These are phyloP conservation scores for Pseudogymnoascus destructans DNA, from an alignment of 2,329 filamentous ascomycete genomes.

Conservation along the genomic window DNA sequence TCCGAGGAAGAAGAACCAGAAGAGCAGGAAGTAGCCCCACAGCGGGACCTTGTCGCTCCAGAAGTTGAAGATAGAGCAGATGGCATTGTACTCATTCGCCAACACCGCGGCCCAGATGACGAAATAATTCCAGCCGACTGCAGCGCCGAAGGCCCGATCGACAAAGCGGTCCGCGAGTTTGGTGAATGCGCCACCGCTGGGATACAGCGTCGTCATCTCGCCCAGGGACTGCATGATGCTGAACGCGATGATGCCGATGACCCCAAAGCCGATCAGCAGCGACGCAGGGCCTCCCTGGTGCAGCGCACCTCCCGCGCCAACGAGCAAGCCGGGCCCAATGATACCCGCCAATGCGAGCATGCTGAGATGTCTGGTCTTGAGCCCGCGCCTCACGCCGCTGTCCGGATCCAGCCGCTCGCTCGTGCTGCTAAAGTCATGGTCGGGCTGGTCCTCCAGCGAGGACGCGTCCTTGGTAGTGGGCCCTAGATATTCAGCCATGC, in stretches of 20 bases:
- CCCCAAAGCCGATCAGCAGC: constrained; percentile 57
- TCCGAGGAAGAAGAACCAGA: constrained; percentile 56
- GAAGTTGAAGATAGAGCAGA: constrained; percentile 51
- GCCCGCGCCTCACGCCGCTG: constrained; percentile 53
- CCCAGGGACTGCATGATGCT: constrained; percentile 50
- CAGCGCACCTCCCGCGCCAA: constrained; percentile 58
- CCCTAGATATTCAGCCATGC: constrained; percentile 2
- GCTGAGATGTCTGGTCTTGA: constrained; percentile 53
- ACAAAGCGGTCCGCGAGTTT: constrained; percentile 57
- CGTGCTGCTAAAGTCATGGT: neutral
- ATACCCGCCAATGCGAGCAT: constrained; percentile 38
- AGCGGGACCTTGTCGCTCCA: constrained; percentile 48
- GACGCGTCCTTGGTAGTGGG: neutral
- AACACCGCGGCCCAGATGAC: constrained; percentile 54
- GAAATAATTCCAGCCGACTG: constrained; percentile 60
- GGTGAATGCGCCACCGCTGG: constrained; percentile 59
- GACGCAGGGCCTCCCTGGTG: constrained; percentile 57
- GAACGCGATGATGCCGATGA: constrained; percentile 57
- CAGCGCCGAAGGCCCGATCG: constrained; percentile 55
- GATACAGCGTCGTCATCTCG: constrained; percentile 61
- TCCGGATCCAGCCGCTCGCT: constrained; percentile 34
- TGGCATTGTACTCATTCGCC: constrained; percentile 59
- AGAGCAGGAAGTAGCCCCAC: constrained; percentile 60
- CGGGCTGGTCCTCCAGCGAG: neutral
- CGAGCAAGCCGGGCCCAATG: constrained; percentile 57